Percentiles rank a stretch among this genome's conserved stretches.
Conservation (phyloP, 139 green algal species). For the Chlamydomonas schloesseri region DNA sequence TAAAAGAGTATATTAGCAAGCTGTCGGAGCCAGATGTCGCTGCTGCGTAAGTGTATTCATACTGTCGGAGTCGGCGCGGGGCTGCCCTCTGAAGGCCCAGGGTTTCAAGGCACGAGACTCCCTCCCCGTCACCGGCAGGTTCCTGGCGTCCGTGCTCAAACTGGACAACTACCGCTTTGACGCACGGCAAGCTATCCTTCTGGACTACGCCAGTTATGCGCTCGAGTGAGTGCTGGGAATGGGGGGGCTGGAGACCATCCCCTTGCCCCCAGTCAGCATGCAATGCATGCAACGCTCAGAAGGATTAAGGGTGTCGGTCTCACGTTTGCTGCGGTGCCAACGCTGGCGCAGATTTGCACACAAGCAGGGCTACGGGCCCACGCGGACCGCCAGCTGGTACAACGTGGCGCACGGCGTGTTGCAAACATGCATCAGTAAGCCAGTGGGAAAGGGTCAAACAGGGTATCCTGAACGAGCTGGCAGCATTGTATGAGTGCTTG, state of each 20-base stretch:
- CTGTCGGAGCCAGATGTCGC: conserved; percentile 7
- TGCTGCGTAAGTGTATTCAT: conserved; percentile 14
- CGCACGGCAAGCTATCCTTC: conserved; percentile 36
- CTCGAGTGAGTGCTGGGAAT: conserved; percentile 23
- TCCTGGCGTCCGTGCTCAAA: conserved; percentile 21
- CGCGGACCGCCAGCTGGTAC: conserved; percentile 30
- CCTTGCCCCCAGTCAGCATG: neutral
- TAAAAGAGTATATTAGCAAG: conserved; percentile 5
- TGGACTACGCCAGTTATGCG: conserved; percentile 48
- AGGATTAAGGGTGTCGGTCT: neutral
- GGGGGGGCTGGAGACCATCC: too few relatives aligned
- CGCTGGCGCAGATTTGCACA: conserved; percentile 51
- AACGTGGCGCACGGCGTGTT: conserved; percentile 35
- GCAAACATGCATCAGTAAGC: conserved; percentile 34
- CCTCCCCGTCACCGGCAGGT: neutral
- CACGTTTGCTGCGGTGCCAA: neutral
- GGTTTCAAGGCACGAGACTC: neutral
- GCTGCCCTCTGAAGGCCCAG: fast-evolving
- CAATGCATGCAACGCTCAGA: too few relatives aligned
- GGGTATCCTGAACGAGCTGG: too few relatives aligned
- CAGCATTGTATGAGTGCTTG: too few relatives aligned
- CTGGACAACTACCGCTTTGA: conserved; percentile 47
- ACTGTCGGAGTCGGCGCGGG: too few relatives aligned
- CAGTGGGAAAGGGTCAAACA: neutral
- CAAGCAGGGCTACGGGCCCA: conserved; percentile 38